Base-by-base conservation (phyloP, 2,329 filamentous ascomycete species). In the Aspergillus phoenicis region DNA sequence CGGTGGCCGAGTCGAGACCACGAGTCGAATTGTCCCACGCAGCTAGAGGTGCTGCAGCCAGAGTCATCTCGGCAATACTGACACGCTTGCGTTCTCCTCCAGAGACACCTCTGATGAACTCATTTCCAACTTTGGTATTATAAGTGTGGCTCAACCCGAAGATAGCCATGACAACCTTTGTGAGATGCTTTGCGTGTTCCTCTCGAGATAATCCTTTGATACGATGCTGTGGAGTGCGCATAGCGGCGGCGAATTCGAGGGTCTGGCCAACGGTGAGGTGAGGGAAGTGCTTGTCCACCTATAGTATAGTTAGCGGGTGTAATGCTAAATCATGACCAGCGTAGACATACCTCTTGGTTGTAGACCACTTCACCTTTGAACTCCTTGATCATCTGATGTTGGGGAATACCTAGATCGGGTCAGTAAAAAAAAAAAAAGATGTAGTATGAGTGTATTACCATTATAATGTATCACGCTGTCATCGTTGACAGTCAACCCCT, bases 381-480 rank as follows among this genome's bases (percentile, higher is more conserved):
- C 53, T 76, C 71, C 61, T 75, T 75, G 4, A 70, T 62, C 66
- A 76, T 73, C 11, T 70, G 63, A 20, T 60, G 17, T 43, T 70
- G 69, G 2, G 70, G 64, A 26, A 72, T 83, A 2, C 52, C 52
- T 49, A 8, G 5, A 11, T 8, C 22, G 17, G 7, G 45, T 49
- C 24, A 49, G 24, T 30, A 28, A 2, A 24, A 1, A 8, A 17
- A 17, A 7, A 2, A 3, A 2, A 15, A 49, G 6, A 28, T 5
- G 3, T 36, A 36, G 1, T 49, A 5, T 13, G 5, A 26, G 8
- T 13, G 3, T 47, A 3, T 8, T 57, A 66, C 88, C 86, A 83
- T 93, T 90, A 71, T 95, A 95, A 78, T 95, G 93, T 72, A 95
- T 86, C 58, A 89, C 85, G 0, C 90, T 89, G 6, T 81, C 76